These are phyloP conservation scores for Starmerella davenportii DNA, from an alignment of 805 yeast species.

Conservation along the genomic window DNA sequence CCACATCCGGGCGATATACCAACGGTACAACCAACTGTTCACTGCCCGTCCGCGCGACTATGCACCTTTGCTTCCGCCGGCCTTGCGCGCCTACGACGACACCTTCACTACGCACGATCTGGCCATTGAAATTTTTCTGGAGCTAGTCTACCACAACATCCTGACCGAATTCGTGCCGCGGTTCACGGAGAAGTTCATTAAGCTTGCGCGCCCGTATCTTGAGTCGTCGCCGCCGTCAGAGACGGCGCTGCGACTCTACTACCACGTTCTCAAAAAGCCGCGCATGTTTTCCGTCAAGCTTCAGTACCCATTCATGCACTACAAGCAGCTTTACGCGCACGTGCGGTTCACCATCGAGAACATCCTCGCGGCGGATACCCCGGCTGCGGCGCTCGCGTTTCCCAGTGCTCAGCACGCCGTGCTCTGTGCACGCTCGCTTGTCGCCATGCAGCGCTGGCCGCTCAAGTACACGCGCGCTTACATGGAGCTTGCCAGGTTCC, in stretches of 20 bases:
- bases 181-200: neutral
- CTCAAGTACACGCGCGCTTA: neutral
- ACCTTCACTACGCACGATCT: slow-evolving; percentile 5
- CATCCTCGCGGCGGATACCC: neutral
- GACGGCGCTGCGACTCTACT: neutral
- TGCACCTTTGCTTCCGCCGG: slow-evolving; percentile 1
- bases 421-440: neutral
- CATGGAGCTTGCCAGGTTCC: neutral
- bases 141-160: slow-evolving; percentile 3
- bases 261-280: neutral
- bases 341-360: neutral
- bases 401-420: neutral
- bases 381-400: neutral
- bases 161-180: neutral
- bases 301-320: neutral
- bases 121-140: slow-evolving; percentile 10
- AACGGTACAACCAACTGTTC: neutral
- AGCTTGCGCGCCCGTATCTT: neutral
- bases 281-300: neutral
- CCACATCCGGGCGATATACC: neutral
- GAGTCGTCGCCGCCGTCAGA: neutral
- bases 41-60: neutral
- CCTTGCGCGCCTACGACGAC: neutral
- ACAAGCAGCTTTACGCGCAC: neutral
- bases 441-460: neutral